Evolutionary conservation across 441 rosid species (phyloP).

Genomic region (Pelargonium fulgidum): DNA sequence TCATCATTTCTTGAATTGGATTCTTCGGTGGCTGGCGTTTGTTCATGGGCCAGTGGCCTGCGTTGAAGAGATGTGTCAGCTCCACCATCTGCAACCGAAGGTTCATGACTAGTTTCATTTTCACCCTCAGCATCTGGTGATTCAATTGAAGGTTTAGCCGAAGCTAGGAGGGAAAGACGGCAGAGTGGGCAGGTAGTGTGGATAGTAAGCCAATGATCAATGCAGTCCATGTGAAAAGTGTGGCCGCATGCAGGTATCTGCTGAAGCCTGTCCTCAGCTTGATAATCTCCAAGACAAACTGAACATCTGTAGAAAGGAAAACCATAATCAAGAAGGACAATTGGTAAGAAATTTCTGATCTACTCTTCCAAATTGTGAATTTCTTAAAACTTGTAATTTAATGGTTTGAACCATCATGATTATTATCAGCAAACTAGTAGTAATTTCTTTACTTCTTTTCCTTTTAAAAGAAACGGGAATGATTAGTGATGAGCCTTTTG

Average conservation of each 20-base stretch:
- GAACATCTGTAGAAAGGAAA: constrained; percentile 51
- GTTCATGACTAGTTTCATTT: neutral
- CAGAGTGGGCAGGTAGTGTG: constrained; percentile 86
- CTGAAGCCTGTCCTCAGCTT: constrained; percentile 76
- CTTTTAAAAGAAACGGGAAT: too few relatives aligned
- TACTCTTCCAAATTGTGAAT: too few relatives aligned
- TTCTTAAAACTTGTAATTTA: too few relatives aligned
- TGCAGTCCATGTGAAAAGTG: constrained; percentile 86
- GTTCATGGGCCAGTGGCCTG: neutral
- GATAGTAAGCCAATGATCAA: constrained; percentile 75
- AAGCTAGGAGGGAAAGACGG: constrained; percentile 55
- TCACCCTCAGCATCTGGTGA: constrained; percentile 17
- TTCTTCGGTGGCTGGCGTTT: neutral
- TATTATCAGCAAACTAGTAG: too few relatives aligned
- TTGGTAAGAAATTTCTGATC: too few relatives aligned
- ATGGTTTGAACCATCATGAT: too few relatives aligned
- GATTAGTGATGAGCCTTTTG: too few relatives aligned
- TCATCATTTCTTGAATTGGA: neutral
- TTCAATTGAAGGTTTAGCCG: constrained; percentile 29
- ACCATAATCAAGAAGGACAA: neutral
- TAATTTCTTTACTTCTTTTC: too few relatives aligned
- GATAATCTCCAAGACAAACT: constrained; percentile 77
- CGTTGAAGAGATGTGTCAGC: neutral
- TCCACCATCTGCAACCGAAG: neutral
- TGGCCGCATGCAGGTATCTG: constrained; percentile 77